These are phyloP conservation scores for Nemania sp. DNA, from an alignment of 2,329 filamentous ascomycete species.

Conservation along the genomic window DNA sequence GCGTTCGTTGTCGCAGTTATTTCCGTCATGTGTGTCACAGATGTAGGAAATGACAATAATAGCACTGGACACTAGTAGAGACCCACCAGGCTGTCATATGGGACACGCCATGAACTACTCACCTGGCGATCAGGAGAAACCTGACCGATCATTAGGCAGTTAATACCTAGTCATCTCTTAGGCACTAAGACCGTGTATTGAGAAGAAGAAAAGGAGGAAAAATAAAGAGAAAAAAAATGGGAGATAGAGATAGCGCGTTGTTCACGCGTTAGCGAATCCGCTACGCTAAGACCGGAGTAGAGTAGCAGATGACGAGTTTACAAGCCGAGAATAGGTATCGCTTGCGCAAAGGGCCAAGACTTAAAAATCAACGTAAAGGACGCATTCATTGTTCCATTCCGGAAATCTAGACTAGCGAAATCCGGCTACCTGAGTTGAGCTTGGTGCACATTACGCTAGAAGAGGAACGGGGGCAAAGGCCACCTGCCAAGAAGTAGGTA, in stretches of 20 bases:
- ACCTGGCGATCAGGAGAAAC: too few species aligned
- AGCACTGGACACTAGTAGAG: not conserved
- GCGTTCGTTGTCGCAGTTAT: not conserved
- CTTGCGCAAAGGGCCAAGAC: not conserved
- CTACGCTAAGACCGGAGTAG: not conserved
- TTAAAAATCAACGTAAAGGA: too few species aligned
- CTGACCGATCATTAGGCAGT: too few species aligned
- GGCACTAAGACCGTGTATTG: too few species aligned
- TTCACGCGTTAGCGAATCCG: not conserved
- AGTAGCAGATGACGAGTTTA: not conserved
- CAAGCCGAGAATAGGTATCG: not conserved
- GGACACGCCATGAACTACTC: too few species aligned
- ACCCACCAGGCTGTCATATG: too few species aligned
- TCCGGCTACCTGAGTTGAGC: not conserved
- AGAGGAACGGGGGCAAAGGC: not conserved
- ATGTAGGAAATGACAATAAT: too few species aligned
- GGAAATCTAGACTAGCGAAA: not conserved
- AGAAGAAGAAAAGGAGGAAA: not conserved
- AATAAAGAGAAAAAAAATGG: not conserved
- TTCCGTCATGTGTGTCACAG: too few species aligned
- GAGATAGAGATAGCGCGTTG: not conserved
- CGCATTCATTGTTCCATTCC: not conserved
- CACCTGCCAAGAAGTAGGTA: slow-evolving; percentile 8
- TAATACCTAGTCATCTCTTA: too few species aligned
- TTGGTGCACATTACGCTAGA: not conserved